phyloP scores from a whole-genome alignment of 305 asterid genomes.

The Plantago coronopus region DNA sequence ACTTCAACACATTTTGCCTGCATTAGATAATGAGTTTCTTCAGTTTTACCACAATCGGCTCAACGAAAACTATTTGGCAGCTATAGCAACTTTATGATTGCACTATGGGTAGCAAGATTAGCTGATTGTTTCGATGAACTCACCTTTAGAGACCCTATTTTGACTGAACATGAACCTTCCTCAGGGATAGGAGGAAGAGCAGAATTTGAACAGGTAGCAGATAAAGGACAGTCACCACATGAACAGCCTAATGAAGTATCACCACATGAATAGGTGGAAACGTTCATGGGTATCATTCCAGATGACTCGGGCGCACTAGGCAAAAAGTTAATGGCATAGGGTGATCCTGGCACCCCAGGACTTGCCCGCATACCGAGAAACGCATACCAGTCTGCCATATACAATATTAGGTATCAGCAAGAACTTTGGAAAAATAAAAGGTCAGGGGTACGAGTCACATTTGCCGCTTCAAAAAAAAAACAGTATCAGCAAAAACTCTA shows the following conservation, averaged over 20 bases:
- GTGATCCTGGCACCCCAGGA: slow-evolving; percentile 84
- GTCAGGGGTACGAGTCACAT: too few relatives aligned
- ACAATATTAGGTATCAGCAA: slow-evolving; percentile 23
- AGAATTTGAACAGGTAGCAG: slow-evolving; percentile 66
- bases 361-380: slow-evolving; percentile 74
- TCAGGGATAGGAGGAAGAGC: slow-evolving; percentile 57
- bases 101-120: background rate
- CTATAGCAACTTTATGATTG: too few relatives aligned
- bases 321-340: slow-evolving; percentile 74
- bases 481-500: slow-evolving; percentile 18
- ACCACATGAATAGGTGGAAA: slow-evolving; percentile 76
- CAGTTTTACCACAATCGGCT: slow-evolving; percentile 13
- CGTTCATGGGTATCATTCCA: slow-evolving; percentile 91
- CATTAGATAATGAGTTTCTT: slow-evolving; percentile 25
- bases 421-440: too few relatives aligned
- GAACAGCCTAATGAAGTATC: slow-evolving; percentile 97
- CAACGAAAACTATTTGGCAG: background rate
- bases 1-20: slow-evolving; percentile 97
- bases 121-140: slow-evolving; percentile 18
- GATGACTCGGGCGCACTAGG: slow-evolving; percentile 64
- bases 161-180: slow-evolving; percentile 76
- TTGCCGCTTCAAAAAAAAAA: too few relatives aligned
- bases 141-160: slow-evolving; percentile 83
- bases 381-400: slow-evolving; percentile 86
- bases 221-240: slow-evolving; percentile 97